Percentiles rank a stretch among this genome's conserved stretches.
Conservation (phyloP, 805 yeast species). For the Teunomyces lycoperdinae region DNA sequence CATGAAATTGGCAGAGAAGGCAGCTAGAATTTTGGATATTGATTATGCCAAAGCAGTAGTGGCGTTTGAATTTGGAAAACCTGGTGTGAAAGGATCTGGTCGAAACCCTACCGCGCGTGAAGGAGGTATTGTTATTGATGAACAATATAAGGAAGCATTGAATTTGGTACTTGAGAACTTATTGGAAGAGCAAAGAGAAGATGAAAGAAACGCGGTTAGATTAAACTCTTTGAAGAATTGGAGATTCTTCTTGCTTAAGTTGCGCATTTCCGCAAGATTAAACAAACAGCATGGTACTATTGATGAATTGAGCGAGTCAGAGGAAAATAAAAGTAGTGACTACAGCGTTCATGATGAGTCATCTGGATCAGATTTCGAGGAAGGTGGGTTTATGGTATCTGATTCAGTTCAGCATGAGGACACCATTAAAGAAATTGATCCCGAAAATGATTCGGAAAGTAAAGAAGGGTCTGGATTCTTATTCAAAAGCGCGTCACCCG, state of each 20-base stretch:
- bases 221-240: conserved; percentile 51
- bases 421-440: neutral
- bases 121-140: conserved; percentile 75
- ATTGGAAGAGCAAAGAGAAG: conserved; percentile 47
- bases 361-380: conserved; percentile 2
- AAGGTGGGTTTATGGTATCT: conserved; percentile 1
- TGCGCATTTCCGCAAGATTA: conserved; percentile 47
- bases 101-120: conserved; percentile 58
- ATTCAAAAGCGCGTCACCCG: too few relatives aligned
- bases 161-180: conserved; percentile 47
- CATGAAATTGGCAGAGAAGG: conserved; percentile 55
- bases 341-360: conserved; percentile 16
- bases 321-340: conserved; percentile 16
- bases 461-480: too few relatives aligned
- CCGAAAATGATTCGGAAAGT: neutral
- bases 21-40: conserved; percentile 66
- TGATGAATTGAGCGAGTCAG: conserved; percentile 9
- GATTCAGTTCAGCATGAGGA: neutral
- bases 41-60: conserved; percentile 87
- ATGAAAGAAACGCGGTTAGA: conserved; percentile 42
- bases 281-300: conserved; percentile 48
- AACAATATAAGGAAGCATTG: conserved; percentile 60
- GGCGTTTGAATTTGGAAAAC: conserved; percentile 68
- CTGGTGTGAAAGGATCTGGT: conserved; percentile 19
- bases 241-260: conserved; percentile 50